Percentiles rank a stretch among this genome's conserved stretches.
These are phyloP conservation scores for Exophiala calicioides DNA, from an alignment of 2,329 filamentous ascomycete genomes.

Conservation along the genomic window DNA sequence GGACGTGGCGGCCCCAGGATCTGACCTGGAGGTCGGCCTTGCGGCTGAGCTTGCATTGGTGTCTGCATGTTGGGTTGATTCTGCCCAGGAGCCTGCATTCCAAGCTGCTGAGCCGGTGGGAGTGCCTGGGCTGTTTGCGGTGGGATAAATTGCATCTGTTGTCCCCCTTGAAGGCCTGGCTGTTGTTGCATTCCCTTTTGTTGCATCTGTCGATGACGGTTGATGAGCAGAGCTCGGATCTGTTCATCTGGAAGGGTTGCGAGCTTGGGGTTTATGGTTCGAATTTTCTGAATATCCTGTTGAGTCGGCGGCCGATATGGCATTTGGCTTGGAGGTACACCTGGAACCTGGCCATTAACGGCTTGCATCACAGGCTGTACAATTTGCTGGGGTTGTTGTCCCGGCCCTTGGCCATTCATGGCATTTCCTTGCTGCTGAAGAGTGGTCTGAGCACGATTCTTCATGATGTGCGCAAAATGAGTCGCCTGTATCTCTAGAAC, in stretches of 20 bases:
- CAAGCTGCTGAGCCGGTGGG: slow-evolving; percentile 18
- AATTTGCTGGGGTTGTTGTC: slow-evolving; percentile 16
- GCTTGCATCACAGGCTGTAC: slow-evolving; percentile 16
- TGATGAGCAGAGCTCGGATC: slow-evolving; percentile 25
- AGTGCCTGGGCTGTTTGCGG: slow-evolving; percentile 16
- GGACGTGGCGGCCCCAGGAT: slow-evolving; percentile 19
- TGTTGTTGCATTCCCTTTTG: slow-evolving; percentile 24
- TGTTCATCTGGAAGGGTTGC: slow-evolving; percentile 23
- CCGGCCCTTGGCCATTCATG: slow-evolving; percentile 10
- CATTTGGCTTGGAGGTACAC: slow-evolving; percentile 12
- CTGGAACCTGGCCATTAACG: slow-evolving; percentile 9
- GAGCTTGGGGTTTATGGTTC: slow-evolving; percentile 22
- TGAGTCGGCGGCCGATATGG: slow-evolving; percentile 16
- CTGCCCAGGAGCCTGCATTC: slow-evolving; percentile 9
- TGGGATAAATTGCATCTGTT: slow-evolving; percentile 17
- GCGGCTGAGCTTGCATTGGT: slow-evolving; percentile 17
- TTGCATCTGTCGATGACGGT: slow-evolving; percentile 22
- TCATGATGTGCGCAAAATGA: slow-evolving; percentile 27
- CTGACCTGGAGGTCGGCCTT: slow-evolving; percentile 18
- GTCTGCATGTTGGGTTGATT: slow-evolving; percentile 4
- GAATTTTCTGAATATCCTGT: slow-evolving; percentile 23
- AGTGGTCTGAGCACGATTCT: slow-evolving; percentile 21
- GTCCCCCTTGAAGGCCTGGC: slow-evolving; percentile 16
- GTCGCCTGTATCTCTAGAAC: slow-evolving; percentile 26
- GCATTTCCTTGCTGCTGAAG: slow-evolving; percentile 21